Evolutionary conservation across 768 basidiomycete genomes (phyloP).

Genomic region (Phanerochaete sordida): DNA sequence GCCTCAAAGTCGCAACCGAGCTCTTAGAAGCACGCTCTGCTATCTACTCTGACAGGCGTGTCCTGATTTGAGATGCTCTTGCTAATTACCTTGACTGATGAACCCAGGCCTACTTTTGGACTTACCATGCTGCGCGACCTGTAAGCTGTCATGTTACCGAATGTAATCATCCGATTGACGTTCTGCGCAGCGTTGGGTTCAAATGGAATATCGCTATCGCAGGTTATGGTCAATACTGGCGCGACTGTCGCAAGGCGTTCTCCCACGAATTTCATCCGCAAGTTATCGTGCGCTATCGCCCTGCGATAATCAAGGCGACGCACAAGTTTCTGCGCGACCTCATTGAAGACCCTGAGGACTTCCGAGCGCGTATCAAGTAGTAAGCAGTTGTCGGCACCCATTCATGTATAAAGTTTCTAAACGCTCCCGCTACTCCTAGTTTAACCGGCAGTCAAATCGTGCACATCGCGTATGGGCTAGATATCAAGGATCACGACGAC

Average conservation of each 20-base stretch:
- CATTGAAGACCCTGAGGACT: not conserved
- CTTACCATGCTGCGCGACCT: constrained; percentile 11
- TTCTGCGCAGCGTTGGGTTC: constrained; percentile 10
- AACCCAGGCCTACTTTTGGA: not conserved
- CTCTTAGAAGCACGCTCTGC: constrained; percentile 31
- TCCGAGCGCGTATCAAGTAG: constrained; percentile 9
- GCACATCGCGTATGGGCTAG: constrained; percentile 12
- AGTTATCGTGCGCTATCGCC: not conserved
- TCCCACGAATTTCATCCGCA: not conserved
- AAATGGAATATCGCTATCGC: constrained; percentile 8
- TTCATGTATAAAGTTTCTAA: no score
- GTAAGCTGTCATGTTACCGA: not conserved
- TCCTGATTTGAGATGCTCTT: not conserved
- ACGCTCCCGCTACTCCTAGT: no score
- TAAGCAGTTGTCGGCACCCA: no score
- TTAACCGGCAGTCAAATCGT: constrained; percentile 12
- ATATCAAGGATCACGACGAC: constrained; percentile 13
- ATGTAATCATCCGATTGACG: not conserved
- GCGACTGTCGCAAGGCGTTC: not conserved
- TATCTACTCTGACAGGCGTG: constrained; percentile 29
- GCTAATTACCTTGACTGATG: not conserved
- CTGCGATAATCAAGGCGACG: not conserved
- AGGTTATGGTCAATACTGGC: constrained; percentile 5
- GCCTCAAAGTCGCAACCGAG: constrained; percentile 27
- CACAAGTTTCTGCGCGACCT: not conserved